Evolutionary conservation across 306 rosid genomes (phyloP).

Genomic region (Lupinus albus): DNA sequence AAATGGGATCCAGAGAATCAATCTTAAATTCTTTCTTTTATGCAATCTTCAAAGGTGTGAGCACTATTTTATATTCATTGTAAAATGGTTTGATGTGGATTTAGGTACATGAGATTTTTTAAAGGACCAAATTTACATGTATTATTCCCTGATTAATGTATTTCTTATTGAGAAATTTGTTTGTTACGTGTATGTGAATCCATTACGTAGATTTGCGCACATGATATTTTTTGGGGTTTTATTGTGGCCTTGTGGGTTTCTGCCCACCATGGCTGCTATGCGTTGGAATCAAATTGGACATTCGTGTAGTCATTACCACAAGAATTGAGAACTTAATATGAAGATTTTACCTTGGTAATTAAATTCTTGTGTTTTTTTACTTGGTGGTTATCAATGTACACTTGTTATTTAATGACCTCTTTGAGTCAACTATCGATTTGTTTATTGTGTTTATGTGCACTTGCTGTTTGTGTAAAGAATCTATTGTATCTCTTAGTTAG

Average conservation of each 20-base stretch:
- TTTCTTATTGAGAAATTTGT: background rate
- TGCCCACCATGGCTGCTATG: background rate
- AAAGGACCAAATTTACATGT: background rate
- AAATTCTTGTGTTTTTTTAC: background rate
- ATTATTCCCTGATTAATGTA: background rate
- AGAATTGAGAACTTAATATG: background rate
- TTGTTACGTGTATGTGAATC: background rate
- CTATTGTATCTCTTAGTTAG: background rate
- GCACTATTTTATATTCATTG: background rate
- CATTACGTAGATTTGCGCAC: background rate
- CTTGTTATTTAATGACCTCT: background rate
- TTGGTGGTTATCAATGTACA: background rate
- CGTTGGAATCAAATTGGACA: background rate
- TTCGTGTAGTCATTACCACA: background rate
- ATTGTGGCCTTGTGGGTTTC: background rate
- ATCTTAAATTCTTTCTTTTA: background rate
- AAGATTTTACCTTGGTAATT: background rate
- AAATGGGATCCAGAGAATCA: background rate
- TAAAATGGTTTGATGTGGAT: slow-evolving; percentile 23
- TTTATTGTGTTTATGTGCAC: background rate
- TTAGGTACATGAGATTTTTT: background rate
- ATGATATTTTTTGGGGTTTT: background rate
- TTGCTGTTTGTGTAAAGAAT: background rate
- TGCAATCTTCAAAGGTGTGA: slow-evolving; percentile 5
- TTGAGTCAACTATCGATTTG: background rate